Base-by-base conservation (phyloP, 2,329 filamentous ascomycete species). In the Epichloe aotearoae region DNA sequence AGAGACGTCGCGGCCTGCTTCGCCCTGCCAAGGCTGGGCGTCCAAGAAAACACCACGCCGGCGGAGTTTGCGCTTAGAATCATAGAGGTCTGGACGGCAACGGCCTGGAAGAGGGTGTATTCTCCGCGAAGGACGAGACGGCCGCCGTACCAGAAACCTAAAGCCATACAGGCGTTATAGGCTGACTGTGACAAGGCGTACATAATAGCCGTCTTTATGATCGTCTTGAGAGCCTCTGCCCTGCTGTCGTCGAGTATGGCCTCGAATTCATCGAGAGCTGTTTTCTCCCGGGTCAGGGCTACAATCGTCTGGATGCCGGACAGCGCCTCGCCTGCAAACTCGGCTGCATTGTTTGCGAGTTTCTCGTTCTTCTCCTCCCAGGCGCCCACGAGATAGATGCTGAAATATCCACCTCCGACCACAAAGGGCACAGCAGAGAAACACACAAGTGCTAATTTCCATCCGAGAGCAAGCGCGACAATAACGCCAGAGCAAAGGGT, bases 361-460 rank as follows among this genome's bases (percentile, higher is more conserved):
- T 51, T 15, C 17, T 53, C 50, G 3, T 47, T 50, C 10, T 52
- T 44, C 11, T 39, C 39, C 6, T 55, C 50, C 19, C 55, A 54
- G 2, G 55, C 23, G 2, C 50, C 19, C 30, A 70, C 58, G 56
- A 70, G 62, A 60, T 47, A 50, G 4, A 56, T 38, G 10, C 68
- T 64, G 49, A 67, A 64, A 59, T 62, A 72, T 7, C 69, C 69
- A 46, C 66, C 68, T 46, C 55, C 62, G 10, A 71, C 59, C n/a
- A 71, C 53, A 4, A 72, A 37, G 0, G 69, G 69, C 26, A 71
- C 63, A 6, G 64, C 69, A 1, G 68, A 57, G 19, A 65, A 65
- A 55, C 67, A 70, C 6, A 72, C 69, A n/a, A 72, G 65, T 1
- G 64, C 66, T 20, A 72, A 59, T 58, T 72, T 70, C 69, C 69